Percentiles rank a stretch among this genome's conserved stretches.
phyloP scores from a whole-genome alignment of 2,329 filamentous ascomycete genomes.

The Alternaria ethzedia region DNA sequence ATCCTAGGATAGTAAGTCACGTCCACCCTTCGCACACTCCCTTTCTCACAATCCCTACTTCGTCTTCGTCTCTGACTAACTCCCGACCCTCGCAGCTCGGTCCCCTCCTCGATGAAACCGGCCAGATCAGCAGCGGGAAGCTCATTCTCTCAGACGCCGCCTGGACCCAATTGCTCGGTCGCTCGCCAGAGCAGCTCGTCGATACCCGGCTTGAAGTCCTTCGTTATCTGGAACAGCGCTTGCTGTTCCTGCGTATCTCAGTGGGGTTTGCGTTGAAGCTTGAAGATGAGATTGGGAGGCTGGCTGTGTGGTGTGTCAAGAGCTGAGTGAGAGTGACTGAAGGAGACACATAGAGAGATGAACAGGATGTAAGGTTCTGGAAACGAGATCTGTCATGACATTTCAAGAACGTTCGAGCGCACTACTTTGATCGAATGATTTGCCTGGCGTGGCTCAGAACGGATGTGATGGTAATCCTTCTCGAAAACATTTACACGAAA shows the following conservation, averaged over 20 bases:
- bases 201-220: conserved; percentile 48
- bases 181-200: conserved; percentile 54
- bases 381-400: background rate
- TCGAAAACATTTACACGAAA: background rate
- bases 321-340: conserved; percentile 17
- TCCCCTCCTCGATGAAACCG: conserved; percentile 62
- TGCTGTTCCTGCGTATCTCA: conserved; percentile 60
- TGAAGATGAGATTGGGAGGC: conserved; percentile 35
- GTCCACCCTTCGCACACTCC: background rate
- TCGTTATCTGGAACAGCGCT: conserved; percentile 58
- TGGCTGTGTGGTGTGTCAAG: conserved; percentile 43
- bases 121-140: conserved; percentile 58
- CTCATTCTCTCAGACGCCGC: conserved; percentile 61
- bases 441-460: background rate
- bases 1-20: conserved; percentile 49
- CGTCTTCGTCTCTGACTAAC: background rate
- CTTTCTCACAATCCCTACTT: no score
- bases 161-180: conserved; percentile 60
- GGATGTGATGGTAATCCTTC: background rate
- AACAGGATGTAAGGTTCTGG: background rate
- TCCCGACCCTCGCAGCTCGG: conserved; percentile 41
- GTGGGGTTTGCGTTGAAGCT: conserved; percentile 63
- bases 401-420: background rate
- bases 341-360: background rate
- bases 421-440: background rate